phyloP scores from a whole-genome alignment of 1,139 yeast genomes.

The Debaryomycetaceae sp. region DNA sequence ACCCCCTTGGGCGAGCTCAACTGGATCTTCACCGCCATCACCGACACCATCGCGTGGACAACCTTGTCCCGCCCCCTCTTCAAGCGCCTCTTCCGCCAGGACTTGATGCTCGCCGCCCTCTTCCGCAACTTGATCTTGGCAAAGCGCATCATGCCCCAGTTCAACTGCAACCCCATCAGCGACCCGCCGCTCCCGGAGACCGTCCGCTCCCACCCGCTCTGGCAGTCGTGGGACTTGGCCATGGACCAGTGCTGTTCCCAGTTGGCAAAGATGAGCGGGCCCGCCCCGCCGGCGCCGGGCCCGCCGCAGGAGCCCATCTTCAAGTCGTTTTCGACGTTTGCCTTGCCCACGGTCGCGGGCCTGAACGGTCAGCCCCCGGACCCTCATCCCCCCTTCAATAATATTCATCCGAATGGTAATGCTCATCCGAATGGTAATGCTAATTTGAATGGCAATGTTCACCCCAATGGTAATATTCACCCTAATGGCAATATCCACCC shows the following conservation, averaged over 20 bases:
- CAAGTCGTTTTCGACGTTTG: constrained; percentile 1
- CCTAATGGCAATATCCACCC: neutral
- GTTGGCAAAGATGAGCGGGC: constrained; percentile 29
- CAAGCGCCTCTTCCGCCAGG: constrained; percentile 86
- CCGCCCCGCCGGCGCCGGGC: constrained; percentile 1
- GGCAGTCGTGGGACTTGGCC: constrained; percentile 99
- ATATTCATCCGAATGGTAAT: neutral
- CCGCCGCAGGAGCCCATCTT: neutral
- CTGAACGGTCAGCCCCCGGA: neutral
- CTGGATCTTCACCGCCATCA: constrained; percentile 97
- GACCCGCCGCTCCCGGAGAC: constrained; percentile 87
- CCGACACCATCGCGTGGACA: constrained; percentile 98
- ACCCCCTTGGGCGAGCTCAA: constrained; percentile 94
- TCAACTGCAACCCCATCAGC: constrained; percentile 89
- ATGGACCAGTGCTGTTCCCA: constrained; percentile 86
- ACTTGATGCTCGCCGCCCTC: constrained; percentile 90
- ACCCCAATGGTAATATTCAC: neutral
- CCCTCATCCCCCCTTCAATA: neutral
- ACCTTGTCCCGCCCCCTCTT: constrained; percentile 79
- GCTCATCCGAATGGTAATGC: neutral
- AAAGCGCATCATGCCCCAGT: constrained; percentile 86
- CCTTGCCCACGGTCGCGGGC: neutral
- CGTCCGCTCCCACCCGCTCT: constrained; percentile 76
- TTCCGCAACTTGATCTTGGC: constrained; percentile 89
- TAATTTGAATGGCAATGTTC: neutral